phyloP scores from a whole-genome alignment of 2,329 filamentous ascomycete species.

The Neofusicoccum ribis region DNA sequence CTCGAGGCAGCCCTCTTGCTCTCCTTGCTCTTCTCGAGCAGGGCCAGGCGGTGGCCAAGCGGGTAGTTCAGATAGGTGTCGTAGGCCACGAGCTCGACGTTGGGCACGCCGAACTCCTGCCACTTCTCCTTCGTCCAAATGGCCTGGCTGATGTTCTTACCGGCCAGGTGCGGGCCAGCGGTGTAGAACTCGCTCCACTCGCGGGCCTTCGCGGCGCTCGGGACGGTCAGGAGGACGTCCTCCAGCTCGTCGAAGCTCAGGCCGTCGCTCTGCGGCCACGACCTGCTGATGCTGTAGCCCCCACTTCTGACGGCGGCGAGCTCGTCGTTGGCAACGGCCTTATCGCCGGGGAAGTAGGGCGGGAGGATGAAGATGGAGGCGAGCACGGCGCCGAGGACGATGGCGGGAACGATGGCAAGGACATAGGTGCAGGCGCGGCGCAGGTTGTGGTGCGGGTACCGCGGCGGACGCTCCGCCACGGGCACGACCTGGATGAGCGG shows the following conservation, averaged over 20 bases:
- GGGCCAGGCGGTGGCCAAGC: slow-evolving; percentile 47
- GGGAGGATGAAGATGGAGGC: slow-evolving; percentile 41
- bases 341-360: slow-evolving; percentile 32
- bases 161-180: slow-evolving; percentile 51
- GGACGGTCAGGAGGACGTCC: slow-evolving; percentile 55
- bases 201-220: slow-evolving; percentile 52
- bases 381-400: slow-evolving; percentile 39
- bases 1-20: slow-evolving; percentile 51
- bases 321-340: slow-evolving; percentile 25
- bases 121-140: slow-evolving; percentile 53
- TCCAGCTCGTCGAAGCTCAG: slow-evolving; percentile 57
- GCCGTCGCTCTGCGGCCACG: slow-evolving; percentile 47
- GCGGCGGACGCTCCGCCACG: slow-evolving; percentile 54
- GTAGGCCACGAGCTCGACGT: slow-evolving; percentile 49
- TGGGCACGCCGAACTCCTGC: slow-evolving; percentile 50
- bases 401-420: slow-evolving; percentile 39
- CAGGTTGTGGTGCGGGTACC: slow-evolving; percentile 56
- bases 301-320: slow-evolving; percentile 24
- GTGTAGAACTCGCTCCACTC: slow-evolving; percentile 55
- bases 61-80: slow-evolving; percentile 56
- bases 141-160: slow-evolving; percentile 54
- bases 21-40: slow-evolving; percentile 57
- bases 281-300: slow-evolving; percentile 30
- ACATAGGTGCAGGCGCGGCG: slow-evolving; percentile 68
- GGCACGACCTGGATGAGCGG: slow-evolving; percentile 67